Base-by-base conservation (phyloP, 148 eudicot genomes). In the Simmondsia chinensis region DNA sequence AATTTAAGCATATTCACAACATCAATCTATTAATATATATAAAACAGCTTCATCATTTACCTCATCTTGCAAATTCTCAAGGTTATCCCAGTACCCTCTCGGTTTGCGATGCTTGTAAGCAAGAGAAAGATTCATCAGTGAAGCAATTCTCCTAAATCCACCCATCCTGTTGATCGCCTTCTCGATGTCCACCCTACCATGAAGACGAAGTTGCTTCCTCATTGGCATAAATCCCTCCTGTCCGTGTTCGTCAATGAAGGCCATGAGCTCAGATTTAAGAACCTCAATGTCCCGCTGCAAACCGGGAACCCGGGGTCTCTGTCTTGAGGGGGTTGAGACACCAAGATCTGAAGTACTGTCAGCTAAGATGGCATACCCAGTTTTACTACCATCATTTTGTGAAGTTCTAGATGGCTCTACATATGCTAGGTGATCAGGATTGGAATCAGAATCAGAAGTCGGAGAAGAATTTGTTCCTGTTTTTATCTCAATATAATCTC, bases 181-280 rank as follows among this genome's bases (percentile, higher is more conserved):
- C 69, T 89, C 97, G 55, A 89, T 84, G 54, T 89, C 97, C 33
- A 84, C 82, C 47, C 97, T 68, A 13, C 94, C 85, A 54, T 89
- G 80, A 68, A 63, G 52, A 21, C 97, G 65, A 16, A 89, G 84
- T 50, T 84, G 97, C 62, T 84, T 89, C 66, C 97, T 78, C 97
- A 89, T 84, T 45, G 97, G 97, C 97, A 89, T 89, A 64, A 89
- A 89, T 20, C 97, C 97, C 56, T 89, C 93, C 53, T 81, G 97
- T 24, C 97, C 97, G 34, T 81, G 72, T 44, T 76, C 82, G 21
- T 81, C 59, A 43, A 89, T 82, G 52, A 81, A 89, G 25, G 46
- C 52, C 50, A 73, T 49, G 33, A 89, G 66, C 66, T 89, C 97
- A 35, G 75, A 49, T 67, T 84, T 84, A 13, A 89, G 95, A 55